These are phyloP conservation scores for Thermothelomyces thermophilus DNA, from an alignment of 2,329 filamentous ascomycete genomes.

Conservation along the genomic window DNA sequence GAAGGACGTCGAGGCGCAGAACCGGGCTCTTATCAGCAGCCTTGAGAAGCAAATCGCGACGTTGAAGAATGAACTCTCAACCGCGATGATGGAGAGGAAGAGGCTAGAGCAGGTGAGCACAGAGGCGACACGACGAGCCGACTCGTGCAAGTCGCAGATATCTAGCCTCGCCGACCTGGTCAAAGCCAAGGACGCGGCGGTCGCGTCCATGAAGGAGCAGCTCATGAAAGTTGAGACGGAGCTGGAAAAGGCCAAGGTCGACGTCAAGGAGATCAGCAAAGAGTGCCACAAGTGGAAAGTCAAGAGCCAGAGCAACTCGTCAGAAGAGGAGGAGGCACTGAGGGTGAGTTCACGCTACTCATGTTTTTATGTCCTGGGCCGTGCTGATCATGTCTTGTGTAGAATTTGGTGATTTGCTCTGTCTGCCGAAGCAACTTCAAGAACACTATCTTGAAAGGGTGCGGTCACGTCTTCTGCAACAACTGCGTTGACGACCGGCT, in stretches of 20 bases:
- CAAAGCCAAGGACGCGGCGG: conserved; percentile 64
- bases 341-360: conserved; percentile 55
- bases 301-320: conserved; percentile 74
- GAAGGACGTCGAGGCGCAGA: conserved; percentile 81
- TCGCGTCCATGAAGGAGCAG: conserved; percentile 46
- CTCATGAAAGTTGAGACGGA: conserved; percentile 64
- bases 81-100: conserved; percentile 65
- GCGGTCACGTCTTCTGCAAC: conserved; percentile 91
- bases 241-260: conserved; percentile 69
- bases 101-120: conserved; percentile 64
- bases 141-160: conserved; percentile 69
- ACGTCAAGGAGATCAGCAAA: conserved; percentile 71
- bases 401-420: conserved; percentile 78
- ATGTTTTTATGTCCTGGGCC: neutral
- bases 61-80: conserved; percentile 69
- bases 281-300: conserved; percentile 80
- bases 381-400: conserved; percentile 30
- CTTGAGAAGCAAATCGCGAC: conserved; percentile 88
- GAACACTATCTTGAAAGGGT: conserved; percentile 86
- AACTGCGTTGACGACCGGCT: conserved; percentile 85
- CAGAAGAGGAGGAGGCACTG: conserved; percentile 76
- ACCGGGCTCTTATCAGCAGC: conserved; percentile 68
- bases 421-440: conserved; percentile 93
- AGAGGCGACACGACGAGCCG: conserved; percentile 63
- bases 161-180: conserved; percentile 68